Evolutionary conservation across 805 yeast genomes (phyloP).

Genomic region (Candida ulmi): DNA sequence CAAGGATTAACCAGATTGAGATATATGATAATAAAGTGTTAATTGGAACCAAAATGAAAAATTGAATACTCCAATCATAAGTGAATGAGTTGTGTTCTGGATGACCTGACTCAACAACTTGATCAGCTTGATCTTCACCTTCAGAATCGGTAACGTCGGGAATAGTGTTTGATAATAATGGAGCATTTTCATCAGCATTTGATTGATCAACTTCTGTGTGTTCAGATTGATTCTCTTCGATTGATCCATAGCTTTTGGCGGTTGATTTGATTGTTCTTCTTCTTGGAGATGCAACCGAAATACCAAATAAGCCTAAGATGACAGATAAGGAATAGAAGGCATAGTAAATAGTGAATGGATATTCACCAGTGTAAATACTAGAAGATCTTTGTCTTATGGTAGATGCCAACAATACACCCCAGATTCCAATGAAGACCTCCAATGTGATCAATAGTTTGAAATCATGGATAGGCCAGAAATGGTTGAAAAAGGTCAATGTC

Average conservation of each 20-base stretch:
- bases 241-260: conserved; percentile 7
- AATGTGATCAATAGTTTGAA: conserved; percentile 53
- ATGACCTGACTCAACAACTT: conserved; percentile 7
- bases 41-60: conserved; percentile 61
- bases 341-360: conserved; percentile 41
- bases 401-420: conserved; percentile 49
- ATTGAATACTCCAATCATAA: conserved; percentile 82
- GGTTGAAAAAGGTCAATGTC: conserved; percentile 36
- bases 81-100: conserved; percentile 36
- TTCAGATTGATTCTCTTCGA: conserved; percentile 4
- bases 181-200: conserved; percentile 25
- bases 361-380: conserved; percentile 43
- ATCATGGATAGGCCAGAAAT: conserved; percentile 43
- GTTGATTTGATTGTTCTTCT: neutral
- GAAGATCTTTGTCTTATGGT: conserved; percentile 44
- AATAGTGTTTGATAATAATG: conserved; percentile 23
- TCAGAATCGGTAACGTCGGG: conserved; percentile 10
- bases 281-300: conserved; percentile 25
- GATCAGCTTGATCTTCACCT: conserved; percentile 6
- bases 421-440: conserved; percentile 48
- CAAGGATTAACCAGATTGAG: conserved; percentile 47
- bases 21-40: conserved; percentile 47
- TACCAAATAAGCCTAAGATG: conserved; percentile 44
- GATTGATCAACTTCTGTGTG: conserved; percentile 2
- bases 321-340: conserved; percentile 40